A percentile compares a stretch with the other conserved stretches of the same genome.
phyloP scores from a whole-genome alignment of 176 grass and related monocot species.

The Aegilops speltoides region DNA sequence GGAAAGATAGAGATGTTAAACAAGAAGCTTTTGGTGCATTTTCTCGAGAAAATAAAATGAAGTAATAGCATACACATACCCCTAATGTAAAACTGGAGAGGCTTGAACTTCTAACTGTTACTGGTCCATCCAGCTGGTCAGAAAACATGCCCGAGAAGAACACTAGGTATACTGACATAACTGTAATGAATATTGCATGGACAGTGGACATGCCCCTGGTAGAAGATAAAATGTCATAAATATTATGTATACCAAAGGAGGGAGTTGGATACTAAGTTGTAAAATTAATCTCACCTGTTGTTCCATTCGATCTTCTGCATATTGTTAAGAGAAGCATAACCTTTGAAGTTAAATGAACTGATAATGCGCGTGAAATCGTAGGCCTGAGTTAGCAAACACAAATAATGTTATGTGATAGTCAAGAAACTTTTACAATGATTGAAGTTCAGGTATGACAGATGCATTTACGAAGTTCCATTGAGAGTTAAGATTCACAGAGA shows the following conservation, averaged over 20 bases:
- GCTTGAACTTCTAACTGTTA: constrained; percentile 80
- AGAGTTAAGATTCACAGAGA: background rate
- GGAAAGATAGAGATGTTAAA: background rate
- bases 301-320: constrained; percentile 93
- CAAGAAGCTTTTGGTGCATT: background rate
- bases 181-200: constrained; percentile 85
- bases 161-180: constrained; percentile 82
- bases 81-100: constrained; percentile 81
- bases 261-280: constrained; percentile 6
- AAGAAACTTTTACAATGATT: constrained; percentile 15
- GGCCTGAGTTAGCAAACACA: constrained; percentile 48
- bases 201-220: constrained; percentile 91
- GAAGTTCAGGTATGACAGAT: background rate
- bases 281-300: constrained; percentile 56
- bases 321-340: constrained; percentile 81
- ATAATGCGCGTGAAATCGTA: constrained; percentile 69
- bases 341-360: constrained; percentile 81
- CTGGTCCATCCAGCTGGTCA: constrained; percentile 59
- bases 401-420: background rate
- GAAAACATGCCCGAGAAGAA: constrained; percentile 90
- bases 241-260: background rate
- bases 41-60: background rate
- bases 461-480: background rate
- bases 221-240: constrained; percentile 26
- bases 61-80: constrained; percentile 54